Conservation (phyloP, 1,284 basidiomycete genomes). For the Malassezia psittaci region DNA sequence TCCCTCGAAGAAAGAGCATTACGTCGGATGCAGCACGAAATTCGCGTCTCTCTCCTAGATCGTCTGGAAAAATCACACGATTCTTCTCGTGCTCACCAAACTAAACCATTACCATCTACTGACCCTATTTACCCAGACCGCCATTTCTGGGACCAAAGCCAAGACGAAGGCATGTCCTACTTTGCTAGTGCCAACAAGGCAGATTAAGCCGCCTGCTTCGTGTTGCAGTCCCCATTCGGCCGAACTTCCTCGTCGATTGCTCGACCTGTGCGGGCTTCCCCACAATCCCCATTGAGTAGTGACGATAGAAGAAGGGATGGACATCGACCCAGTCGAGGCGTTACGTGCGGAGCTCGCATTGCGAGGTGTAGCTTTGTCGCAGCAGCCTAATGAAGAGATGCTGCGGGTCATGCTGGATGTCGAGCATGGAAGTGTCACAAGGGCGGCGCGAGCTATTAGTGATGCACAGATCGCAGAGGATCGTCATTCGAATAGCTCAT, state of each 20-base stretch:
- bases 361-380: background rate
- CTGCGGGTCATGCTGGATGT: slow-evolving; percentile 13
- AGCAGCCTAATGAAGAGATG: slow-evolving; percentile 6
- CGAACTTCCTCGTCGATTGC: too few species aligned
- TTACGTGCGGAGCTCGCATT: slow-evolving; percentile 7
- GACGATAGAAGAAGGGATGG: background rate
- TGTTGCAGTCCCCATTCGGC: too few species aligned
- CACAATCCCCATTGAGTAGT: too few species aligned
- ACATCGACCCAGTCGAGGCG: background rate
- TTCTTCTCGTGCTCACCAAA: background rate
- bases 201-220: background rate
- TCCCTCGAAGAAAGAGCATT: slow-evolving; percentile 32
- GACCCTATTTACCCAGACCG: background rate
- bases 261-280: too few species aligned
- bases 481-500: background rate
- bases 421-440: background rate
- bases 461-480: slow-evolving; percentile 12
- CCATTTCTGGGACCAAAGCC: slow-evolving; percentile 8
- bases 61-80: slow-evolving; percentile 1
- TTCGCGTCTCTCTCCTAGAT: slow-evolving; percentile 16
- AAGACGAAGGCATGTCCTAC: background rate
- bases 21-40: slow-evolving; percentile 32
- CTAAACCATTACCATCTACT: background rate
- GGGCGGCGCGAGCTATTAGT: slow-evolving; percentile 5
- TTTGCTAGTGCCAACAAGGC: slow-evolving; percentile 8